Conservation (phyloP, 2,329 filamentous ascomycete species). For the Cladosporium sp. region DNA sequence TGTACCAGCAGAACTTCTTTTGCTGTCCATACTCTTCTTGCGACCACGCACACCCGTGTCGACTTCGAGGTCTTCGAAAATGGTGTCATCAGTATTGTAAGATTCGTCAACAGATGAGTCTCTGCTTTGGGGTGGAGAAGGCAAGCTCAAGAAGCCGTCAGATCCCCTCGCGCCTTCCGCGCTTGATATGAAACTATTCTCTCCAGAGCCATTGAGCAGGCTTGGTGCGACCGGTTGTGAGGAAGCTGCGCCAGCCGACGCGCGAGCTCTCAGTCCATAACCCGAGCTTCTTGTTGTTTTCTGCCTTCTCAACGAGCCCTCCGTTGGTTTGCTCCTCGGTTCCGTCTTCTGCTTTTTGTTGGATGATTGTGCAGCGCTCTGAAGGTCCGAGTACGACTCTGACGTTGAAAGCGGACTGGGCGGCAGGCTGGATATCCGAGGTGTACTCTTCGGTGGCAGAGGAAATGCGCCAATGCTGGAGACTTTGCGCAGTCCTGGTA, state of each 20-base stretch:
- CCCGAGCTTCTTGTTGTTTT: constrained; percentile 28
- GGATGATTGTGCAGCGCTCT: constrained; percentile 32
- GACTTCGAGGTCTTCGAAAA: constrained; percentile 76
- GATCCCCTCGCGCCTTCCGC: constrained; percentile 61
- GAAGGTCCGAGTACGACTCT: constrained; percentile 37
- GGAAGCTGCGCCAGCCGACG: constrained; percentile 28
- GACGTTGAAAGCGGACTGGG: constrained; percentile 49
- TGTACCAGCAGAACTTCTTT: constrained; percentile 24
- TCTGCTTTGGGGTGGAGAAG: constrained; percentile 81
- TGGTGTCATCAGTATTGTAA: constrained; percentile 84
- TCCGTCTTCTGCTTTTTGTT: constrained; percentile 28
- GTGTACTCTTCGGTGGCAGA: constrained; percentile 71
- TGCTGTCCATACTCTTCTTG: constrained; percentile 25
- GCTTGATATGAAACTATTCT: constrained; percentile 67
- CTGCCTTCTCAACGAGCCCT: constrained; percentile 25
- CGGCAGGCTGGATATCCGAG: constrained; percentile 57
- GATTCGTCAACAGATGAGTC: constrained; percentile 83
- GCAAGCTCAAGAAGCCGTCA: constrained; percentile 70
- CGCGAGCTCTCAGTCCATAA: constrained; percentile 47
- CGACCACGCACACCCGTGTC: constrained; percentile 42
- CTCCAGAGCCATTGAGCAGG: constrained; percentile 72
- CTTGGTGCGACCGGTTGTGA: constrained; percentile 52
- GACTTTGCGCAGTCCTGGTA: constrained; percentile 63
- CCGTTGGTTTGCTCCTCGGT: constrained; percentile 29
- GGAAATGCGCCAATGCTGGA: constrained; percentile 94